Percentiles rank a stretch among this genome's conserved stretches.
These are phyloP conservation scores for Corylus avellana DNA, from an alignment of 306 rosid species.

Conservation along the genomic window DNA sequence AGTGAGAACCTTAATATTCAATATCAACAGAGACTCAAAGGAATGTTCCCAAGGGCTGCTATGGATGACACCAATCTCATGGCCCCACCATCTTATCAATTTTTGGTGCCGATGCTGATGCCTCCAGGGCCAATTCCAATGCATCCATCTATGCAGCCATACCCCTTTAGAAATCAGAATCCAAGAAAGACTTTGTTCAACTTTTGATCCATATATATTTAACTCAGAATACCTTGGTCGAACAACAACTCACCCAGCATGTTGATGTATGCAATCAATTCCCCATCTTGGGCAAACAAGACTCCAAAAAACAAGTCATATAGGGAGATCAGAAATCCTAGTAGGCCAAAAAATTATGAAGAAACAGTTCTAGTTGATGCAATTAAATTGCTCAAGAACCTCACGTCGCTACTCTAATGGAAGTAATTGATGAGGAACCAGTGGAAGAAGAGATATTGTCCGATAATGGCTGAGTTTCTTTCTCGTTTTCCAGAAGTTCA, in stretches of 20 bases:
- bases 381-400: no score
- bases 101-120: slow-evolving; percentile 64
- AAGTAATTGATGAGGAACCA: no score
- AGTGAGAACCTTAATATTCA: slow-evolving; percentile 69
- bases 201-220: slow-evolving; percentile 67
- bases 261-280: slow-evolving; percentile 53
- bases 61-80: slow-evolving; percentile 58
- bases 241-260: slow-evolving; percentile 60
- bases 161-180: slow-evolving; percentile 70
- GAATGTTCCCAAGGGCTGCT: slow-evolving; percentile 75
- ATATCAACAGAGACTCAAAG: slow-evolving; percentile 73
- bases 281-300: slow-evolving; percentile 47
- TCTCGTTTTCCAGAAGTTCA: no score
- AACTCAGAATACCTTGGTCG: slow-evolving; percentile 58
- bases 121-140: slow-evolving; percentile 72
- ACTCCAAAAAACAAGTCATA: slow-evolving; percentile 52
- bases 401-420: no score
- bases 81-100: slow-evolving; percentile 64
- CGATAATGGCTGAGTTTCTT: no score
- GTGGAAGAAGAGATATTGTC: no score
- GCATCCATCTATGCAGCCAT: slow-evolving; percentile 75
- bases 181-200: slow-evolving; percentile 53
- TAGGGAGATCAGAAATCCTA: slow-evolving; percentile 28
- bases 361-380: no score
- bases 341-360: no score